A percentile compares a stretch with the other conserved stretches of the same genome.
Evolutionary conservation across 345 rosid genomes (phyloP).

Genomic region (Durio zibethinus): DNA sequence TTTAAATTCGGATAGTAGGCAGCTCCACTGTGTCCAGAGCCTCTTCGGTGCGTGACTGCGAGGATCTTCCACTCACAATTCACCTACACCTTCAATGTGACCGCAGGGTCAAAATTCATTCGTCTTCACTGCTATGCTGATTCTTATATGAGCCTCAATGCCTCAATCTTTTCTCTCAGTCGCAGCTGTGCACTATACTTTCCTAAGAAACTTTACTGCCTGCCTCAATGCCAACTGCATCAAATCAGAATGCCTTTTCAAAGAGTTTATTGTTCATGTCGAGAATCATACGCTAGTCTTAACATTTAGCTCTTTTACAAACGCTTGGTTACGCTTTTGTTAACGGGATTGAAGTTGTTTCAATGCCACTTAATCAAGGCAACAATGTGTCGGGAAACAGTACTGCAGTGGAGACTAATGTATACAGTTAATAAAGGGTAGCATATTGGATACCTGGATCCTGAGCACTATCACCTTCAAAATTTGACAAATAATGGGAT

Average conservation of each 20-base stretch:
- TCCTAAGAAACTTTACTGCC: slow-evolving; percentile 22
- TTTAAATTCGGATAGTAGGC: not conserved
- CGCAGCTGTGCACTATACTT: slow-evolving; percentile 13
- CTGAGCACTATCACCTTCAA: slow-evolving; percentile 33
- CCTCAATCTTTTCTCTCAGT: slow-evolving; percentile 17
- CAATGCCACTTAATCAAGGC: slow-evolving; percentile 23
- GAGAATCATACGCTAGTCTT: slow-evolving; percentile 9
- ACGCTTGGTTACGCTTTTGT: not conserved
- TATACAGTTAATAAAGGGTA: slow-evolving; percentile 27
- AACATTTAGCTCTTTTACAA: slow-evolving; percentile 21
- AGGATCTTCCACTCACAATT: slow-evolving; percentile 11
- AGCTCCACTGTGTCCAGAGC: not conserved
- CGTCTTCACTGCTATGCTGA: slow-evolving; percentile 29
- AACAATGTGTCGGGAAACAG: not conserved
- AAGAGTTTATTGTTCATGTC: slow-evolving; percentile 20
- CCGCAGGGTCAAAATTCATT: slow-evolving; percentile 24
- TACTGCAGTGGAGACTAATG: slow-evolving; percentile 20
- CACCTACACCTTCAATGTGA: slow-evolving; percentile 22
- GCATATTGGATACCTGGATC: slow-evolving; percentile 32
- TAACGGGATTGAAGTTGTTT: slow-evolving; percentile 21
- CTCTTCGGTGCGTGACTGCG: not conserved
- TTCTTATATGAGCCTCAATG: slow-evolving; percentile 14
- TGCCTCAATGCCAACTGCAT: slow-evolving; percentile 11
- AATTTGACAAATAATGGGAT: slow-evolving; percentile 37
- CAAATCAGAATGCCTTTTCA: not conserved